Evolutionary conservation across 2,329 filamentous ascomycete species (phyloP), one percentile per base, ranked within the genome.

Genomic region (Tolypocladium sp.): DNA sequence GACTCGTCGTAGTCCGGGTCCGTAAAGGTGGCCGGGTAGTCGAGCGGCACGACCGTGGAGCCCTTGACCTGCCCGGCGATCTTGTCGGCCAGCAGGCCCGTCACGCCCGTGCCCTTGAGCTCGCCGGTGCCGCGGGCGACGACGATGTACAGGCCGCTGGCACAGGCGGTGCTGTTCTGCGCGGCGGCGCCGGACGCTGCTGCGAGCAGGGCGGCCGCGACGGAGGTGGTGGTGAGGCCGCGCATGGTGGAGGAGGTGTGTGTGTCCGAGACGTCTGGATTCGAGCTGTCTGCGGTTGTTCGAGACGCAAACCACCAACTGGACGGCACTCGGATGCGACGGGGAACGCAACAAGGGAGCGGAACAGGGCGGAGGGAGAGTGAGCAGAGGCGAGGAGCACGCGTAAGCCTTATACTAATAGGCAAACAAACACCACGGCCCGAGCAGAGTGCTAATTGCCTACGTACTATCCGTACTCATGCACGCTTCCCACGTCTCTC

Each of bases 51-150:
- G 56, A 75, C 61, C 46, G 68, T 60, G 30, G 73, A 75, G 55
- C 68, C 70, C n/a, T 69, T 63, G 60, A 77, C 61, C 59, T 67
- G 63, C 4, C 62, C 63, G 17, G 68, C 67, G 40, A 77, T 66
- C n/a, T 65, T 62, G 25, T 69, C 60, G 10, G 73, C 73, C 20
- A 76, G 58, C 17, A 58, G 60, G 27, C 72, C 74, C 17, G 71
- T 69, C 52, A 64, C 62, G 42, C 76, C 76, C 4, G 68, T 41
- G 37, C 75, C 75, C 10, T 63, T 55, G 6, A 64, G 53, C 63
- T 77, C 76, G 27, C 44, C 60, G 22, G 72, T 75, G 52, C 75
- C 76, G 46, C 76, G 71, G 17, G 74, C 71, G 57, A 73, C 72
- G 59, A 78, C 64, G 57, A 78, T 67, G 68, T 76, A 73, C 33